A percentile compares a stretch with the other conserved stretches of the same genome.
Conservation (phyloP, 2,329 filamentous ascomycete genomes). For the Sarocladium kiliense region DNA sequence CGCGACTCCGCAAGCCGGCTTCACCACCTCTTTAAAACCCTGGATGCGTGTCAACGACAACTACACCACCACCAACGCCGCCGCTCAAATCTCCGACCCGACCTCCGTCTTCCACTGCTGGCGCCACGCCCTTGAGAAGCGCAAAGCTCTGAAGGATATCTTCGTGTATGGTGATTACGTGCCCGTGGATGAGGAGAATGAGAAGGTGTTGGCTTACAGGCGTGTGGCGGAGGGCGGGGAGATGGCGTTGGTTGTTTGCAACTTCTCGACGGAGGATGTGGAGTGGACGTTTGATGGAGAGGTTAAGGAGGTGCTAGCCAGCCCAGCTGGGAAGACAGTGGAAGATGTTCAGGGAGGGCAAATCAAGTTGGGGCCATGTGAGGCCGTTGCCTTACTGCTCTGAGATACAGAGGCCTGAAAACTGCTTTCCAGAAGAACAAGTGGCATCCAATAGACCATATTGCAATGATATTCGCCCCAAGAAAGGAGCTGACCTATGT, state of each 20-base stretch:
- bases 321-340: slow-evolving; percentile 23
- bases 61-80: slow-evolving; percentile 58
- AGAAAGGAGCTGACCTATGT: neutral
- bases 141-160: slow-evolving; percentile 56
- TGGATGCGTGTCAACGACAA: slow-evolving; percentile 70
- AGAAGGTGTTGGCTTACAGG: slow-evolving; percentile 32
- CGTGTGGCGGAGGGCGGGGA: slow-evolving; percentile 25
- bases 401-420: slow-evolving; percentile 5
- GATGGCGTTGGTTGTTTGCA: slow-evolving; percentile 31
- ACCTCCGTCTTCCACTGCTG: slow-evolving; percentile 58
- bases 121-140: slow-evolving; percentile 49
- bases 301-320: slow-evolving; percentile 29
- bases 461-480: too few relatives aligned
- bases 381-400: slow-evolving; percentile 29
- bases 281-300: slow-evolving; percentile 23
- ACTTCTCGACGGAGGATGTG: slow-evolving; percentile 29
- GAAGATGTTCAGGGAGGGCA: slow-evolving; percentile 20
- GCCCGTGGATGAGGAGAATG: slow-evolving; percentile 30
- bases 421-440: slow-evolving; percentile 21
- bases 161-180: slow-evolving; percentile 60
- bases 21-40: slow-evolving; percentile 50
- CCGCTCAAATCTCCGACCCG: slow-evolving; percentile 40
- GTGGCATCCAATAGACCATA: too few relatives aligned
- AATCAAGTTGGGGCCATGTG: slow-evolving; percentile 29
- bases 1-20: slow-evolving; percentile 54